Base-by-base conservation (phyloP, 1,139 yeast genomes). In the Candida gigantensis region DNA sequence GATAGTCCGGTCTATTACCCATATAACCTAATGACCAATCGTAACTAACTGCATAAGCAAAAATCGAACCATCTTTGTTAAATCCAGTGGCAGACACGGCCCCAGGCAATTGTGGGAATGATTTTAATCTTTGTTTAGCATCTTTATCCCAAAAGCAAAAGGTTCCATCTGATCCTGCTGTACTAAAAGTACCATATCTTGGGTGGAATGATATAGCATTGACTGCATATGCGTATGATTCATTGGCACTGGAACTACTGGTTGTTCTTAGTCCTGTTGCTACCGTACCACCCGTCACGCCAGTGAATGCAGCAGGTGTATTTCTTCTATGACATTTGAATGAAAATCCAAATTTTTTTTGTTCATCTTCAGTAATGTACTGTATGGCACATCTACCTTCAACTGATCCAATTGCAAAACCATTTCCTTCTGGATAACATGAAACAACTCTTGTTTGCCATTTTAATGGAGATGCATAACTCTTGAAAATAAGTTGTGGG, bases 331-430 rank as follows among this genome's bases (percentile, higher is more conserved):
- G 98, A 61, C 99, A 94, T 58, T 89, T 86, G 74, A 92, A 94
- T 4, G 96, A 83, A 58, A 92, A 94, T 3, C 92, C 94, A 32
- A 62, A 61, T 51, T 78, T 75, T 39, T 74, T 72, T 53, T 87
- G 95, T 52, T 84, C 87, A 34, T 73, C 73, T 28, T 88, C 96
- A 50, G 87, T 95, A 37, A 92, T 79, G 60, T 90, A 92, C 55
- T 89, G 96, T 51, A 94, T 83, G n/a, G 96, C 96, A 63, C 97
- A 89, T 49, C 99, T 74, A 17, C 98, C 98, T 64, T 92, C 99
- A 35, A 92, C 80, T 3, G 96, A 84, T 5, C 96, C 97, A 35
- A 92, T 66, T 1, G 96, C 97, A 60, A 77, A 94, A 6, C 97
- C 97, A 52, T 86, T 84, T 8, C 95, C 97, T 46, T 81, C 82